Conservation (phyloP, 495 filamentous ascomycete genomes). For the Chaetomium fimeti region DNA sequence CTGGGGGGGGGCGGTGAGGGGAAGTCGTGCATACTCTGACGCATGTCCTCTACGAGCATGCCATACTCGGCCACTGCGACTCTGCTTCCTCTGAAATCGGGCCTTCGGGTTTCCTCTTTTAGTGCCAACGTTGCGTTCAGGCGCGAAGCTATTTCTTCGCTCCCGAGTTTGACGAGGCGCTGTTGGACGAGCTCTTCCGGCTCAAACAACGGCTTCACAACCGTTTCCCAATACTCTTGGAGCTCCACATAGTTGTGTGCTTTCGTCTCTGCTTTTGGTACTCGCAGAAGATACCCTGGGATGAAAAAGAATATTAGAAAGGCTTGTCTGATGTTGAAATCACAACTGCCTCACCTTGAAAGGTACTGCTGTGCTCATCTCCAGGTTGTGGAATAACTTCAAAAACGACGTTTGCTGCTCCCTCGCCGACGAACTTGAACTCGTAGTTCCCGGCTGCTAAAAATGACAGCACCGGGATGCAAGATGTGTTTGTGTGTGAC, state of each 20-base stretch:
- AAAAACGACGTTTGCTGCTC: conserved; percentile 72
- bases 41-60: conserved; percentile 82
- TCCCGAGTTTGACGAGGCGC: conserved; percentile 53
- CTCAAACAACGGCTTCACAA: conserved; percentile 58
- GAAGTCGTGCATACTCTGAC: conserved; percentile 27
- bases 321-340: not conserved
- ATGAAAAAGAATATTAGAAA: conserved; percentile 27
- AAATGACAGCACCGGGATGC: not conserved
- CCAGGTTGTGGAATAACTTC: conserved; percentile 46
- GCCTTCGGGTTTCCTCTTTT: conserved; percentile 43
- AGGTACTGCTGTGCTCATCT: conserved; percentile 21
- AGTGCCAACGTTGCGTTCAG: conserved; percentile 53
- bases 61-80: conserved; percentile 63
- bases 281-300: conserved; percentile 59
- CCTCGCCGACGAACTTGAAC: conserved; percentile 54
- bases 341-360: conserved; percentile 21
- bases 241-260: conserved; percentile 56
- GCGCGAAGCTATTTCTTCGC: conserved; percentile 28
- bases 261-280: conserved; percentile 61
- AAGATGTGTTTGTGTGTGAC: not conserved
- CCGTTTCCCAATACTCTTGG: conserved; percentile 55
- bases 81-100: conserved; percentile 55
- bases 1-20: not conserved
- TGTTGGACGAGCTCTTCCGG: conserved; percentile 60
- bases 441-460: conserved; percentile 9